A percentile compares a stretch with the other conserved stretches of the same genome.
These are phyloP conservation scores for Mimosa bimucronata DNA, from an alignment of 306 rosid species.

Conservation along the genomic window DNA sequence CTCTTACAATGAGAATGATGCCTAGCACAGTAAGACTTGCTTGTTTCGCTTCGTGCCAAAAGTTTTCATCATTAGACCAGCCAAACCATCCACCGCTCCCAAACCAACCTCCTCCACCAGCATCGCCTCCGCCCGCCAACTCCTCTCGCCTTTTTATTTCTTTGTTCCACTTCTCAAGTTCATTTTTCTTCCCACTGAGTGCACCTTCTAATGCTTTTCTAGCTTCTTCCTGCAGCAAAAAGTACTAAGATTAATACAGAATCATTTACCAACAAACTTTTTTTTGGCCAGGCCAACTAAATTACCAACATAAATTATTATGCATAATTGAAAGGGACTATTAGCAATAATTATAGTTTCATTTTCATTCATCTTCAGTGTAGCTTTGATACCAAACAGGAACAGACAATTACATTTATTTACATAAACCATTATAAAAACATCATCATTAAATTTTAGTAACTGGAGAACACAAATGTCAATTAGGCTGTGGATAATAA, in stretches of 20 bases:
- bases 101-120: constrained; percentile 98
- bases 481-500: background rate
- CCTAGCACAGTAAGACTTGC: constrained; percentile 74
- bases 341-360: constrained; percentile 14
- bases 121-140: constrained; percentile 67
- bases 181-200: constrained; percentile 89
- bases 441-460: constrained; percentile 16
- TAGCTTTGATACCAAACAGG: constrained; percentile 1
- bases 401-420: background rate
- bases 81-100: constrained; percentile 88
- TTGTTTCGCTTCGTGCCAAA: constrained; percentile 90
- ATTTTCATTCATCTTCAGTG: background rate
- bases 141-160: constrained; percentile 93
- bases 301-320: background rate
- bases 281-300: background rate
- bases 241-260: background rate
- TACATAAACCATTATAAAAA: constrained; percentile 2
- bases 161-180: constrained; percentile 84
- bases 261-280: background rate
- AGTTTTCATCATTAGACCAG: constrained; percentile 85
- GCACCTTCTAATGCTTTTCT: constrained; percentile 96
- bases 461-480: background rate
- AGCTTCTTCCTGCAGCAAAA: constrained; percentile 76
- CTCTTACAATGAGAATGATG: constrained; percentile 67
- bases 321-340: background rate